A percentile compares a stretch with the other conserved stretches of the same genome.
Evolutionary conservation across 352 stramenopile species (phyloP).

Genomic region (Phytophthora boehmeriae): DNA sequence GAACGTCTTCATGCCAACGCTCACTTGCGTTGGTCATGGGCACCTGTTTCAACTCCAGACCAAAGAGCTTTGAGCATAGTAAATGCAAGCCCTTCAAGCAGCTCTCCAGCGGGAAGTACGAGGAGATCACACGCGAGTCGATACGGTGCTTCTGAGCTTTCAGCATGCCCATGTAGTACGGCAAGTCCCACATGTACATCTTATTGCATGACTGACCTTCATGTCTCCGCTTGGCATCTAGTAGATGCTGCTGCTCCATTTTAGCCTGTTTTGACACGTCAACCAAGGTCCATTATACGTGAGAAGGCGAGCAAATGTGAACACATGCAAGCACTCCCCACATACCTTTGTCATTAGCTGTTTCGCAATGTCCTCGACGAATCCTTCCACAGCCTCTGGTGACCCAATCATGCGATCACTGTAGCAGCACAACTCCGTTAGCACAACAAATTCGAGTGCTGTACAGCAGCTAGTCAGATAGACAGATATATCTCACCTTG

Average conservation of each 20-base stretch:
- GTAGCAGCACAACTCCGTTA: constrained; percentile 12
- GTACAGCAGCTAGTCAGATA: neutral
- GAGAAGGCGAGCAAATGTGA: neutral
- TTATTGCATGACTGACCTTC: constrained; percentile 48
- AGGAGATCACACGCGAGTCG: constrained; percentile 78
- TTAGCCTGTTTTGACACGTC: constrained; percentile 37
- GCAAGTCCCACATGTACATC: constrained; percentile 94
- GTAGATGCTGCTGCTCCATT: constrained; percentile 61
- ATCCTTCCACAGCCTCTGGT: constrained; percentile 62
- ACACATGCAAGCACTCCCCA: neutral
- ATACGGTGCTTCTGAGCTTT: constrained; percentile 76
- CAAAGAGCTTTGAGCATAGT: constrained; percentile 91
- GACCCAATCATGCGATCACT: constrained; percentile 89
- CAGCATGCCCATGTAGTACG: constrained; percentile 93
- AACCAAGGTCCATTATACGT: neutral
- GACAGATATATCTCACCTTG: constrained; percentile 66
- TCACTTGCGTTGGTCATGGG: constrained; percentile 80
- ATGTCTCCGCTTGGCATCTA: constrained; percentile 65
- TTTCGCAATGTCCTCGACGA: constrained; percentile 66
- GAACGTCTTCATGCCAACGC: constrained; percentile 88
- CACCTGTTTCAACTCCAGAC: constrained; percentile 85
- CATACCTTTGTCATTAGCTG: constrained; percentile 78
- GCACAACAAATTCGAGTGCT: neutral
- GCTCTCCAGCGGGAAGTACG: constrained; percentile 92
- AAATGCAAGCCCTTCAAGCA: constrained; percentile 91